Evolutionary conservation across 2,329 filamentous ascomycete species (phyloP), one percentile per base, ranked within the genome.

Genomic region (Aureobasidium sp.): DNA sequence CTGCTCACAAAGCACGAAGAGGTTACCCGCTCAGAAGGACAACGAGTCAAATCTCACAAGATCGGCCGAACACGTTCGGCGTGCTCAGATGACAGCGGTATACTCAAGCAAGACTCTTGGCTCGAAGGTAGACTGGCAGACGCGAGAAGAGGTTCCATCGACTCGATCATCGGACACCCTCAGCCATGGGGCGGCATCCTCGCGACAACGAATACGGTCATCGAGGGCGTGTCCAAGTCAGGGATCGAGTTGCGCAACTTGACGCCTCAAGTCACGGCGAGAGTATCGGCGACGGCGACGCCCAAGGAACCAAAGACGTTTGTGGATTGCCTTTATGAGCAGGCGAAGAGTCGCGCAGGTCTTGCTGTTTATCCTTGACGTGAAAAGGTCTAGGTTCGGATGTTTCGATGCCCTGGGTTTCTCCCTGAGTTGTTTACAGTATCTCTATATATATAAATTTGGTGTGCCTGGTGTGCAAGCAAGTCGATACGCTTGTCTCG

Each of bases 271-370:
- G 61, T 64, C 11, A 61, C 59, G 17, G 58, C 63, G 15, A 60
- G 38, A 23, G 62, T 57, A 2, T 58, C 69, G 2, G 68, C 66
- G 17, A 65, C 69, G 19, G 59, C 63, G 35, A 67, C 65, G n/a
- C 72, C 71, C 17, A 70, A 69, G 59, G 75, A 77, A 61, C 71
- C 75, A 61, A 68, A 69, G 59, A 77, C 74, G 0, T 68, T 75
- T 64, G 74, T 73, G 4, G 76, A 78, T 50, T 65, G 67, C 61
- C 65, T 74, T 9, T 64, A 64, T 19, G 61, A 61, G 35, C 61
- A 62, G 45, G 63, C 63, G 15, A 64, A 64, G 58, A 27, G 42
- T 49, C 60, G 49, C 43, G 40, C 29, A 7, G n/a, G 42, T 29
- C 54, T 25, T 47, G 19, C 15, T 27, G 25, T 13, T 11, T 13